phyloP scores from a whole-genome alignment of 805 yeast species.

The Deakozyma indianensis region DNA sequence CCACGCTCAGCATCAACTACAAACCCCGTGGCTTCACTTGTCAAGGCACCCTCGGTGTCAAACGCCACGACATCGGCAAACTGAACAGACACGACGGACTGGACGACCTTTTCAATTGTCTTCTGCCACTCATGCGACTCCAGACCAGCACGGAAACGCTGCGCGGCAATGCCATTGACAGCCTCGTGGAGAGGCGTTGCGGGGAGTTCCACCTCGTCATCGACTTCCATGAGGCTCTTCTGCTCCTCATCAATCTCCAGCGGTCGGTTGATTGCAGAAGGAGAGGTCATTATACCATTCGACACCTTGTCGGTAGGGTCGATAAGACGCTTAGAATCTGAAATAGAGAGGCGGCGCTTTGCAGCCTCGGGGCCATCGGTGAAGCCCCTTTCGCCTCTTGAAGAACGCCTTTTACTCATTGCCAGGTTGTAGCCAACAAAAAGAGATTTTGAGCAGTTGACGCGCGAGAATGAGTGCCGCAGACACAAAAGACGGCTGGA shows the following conservation, averaged over 20 bases:
- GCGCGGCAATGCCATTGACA: not conserved
- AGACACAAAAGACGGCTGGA: no score
- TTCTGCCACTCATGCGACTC: conserved; percentile 49
- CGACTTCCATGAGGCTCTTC: not conserved
- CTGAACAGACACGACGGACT: conserved; percentile 78
- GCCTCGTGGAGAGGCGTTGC: not conserved
- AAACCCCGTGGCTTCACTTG: conserved; percentile 84
- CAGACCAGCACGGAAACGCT: not conserved
- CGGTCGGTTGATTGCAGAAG: not conserved
- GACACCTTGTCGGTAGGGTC: no score
- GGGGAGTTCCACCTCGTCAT: not conserved
- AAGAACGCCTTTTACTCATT: conserved; percentile 1
- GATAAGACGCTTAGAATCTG: not conserved
- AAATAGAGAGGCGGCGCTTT: not conserved
- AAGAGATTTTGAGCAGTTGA: no score
- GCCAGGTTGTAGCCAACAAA: no score
- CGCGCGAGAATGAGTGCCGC: no score
- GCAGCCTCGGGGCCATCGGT: not conserved
- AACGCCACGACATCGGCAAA: conserved; percentile 77
- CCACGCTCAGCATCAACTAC: conserved; percentile 77
- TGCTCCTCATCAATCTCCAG: not conserved
- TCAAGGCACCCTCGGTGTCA: conserved; percentile 70
- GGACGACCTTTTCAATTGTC: conserved; percentile 69
- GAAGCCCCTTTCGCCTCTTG: not conserved
- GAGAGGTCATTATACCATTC: not conserved